Base-by-base conservation (phyloP, 2,329 filamentous ascomycete species). In the Cercospora sojina region DNA sequence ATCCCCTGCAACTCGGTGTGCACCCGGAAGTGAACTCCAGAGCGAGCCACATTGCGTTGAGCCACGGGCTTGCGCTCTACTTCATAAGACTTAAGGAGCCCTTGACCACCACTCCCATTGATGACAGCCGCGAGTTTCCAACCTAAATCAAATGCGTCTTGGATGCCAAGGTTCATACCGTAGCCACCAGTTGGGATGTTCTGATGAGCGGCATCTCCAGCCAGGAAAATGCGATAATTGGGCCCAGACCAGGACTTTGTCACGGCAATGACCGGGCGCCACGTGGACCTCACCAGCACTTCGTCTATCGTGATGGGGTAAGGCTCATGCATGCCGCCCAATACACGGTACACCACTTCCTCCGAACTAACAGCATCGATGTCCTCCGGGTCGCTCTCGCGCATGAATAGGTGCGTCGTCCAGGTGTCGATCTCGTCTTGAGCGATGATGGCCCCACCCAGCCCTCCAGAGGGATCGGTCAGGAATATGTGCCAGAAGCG, bases 91-190 rank as follows among this genome's bases (percentile, higher is more conserved):
- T 5, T 4, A 23, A 51, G 47, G 23, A 51, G 47, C 23, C 47
- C 47, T 23, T 25, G 47, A 25, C 47, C 67, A n/a, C 65, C 67
- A 32, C 55, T 53, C 9, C 70, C 72, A 51, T 72, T 63, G 3
- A 74, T 58, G 7, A 70, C 65, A 20, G 67, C 60, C 16, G 69
- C 67, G 16, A 67, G 41, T 58, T 71, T 71, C 67, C 67, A 72
- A 4, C 65, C 67, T 12, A 71, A 64, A 41, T 69, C 67, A 25
- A 62, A 62, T 6, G 67, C 61, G 25, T 71, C 70, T 43, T 67
- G 64, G 12, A 71, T 63, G 23, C 70, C 64, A 27, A 68, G 71
- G 53, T 71, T 71, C 18, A 81, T 83, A 1, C 85, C 85, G 0
- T 87, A 79, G 0, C 84, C 86, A 69, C 65, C 65, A 12, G 58